phyloP scores from a whole-genome alignment of 192 early-diverging fungal genomes.

The Backusella tuberculispora region DNA sequence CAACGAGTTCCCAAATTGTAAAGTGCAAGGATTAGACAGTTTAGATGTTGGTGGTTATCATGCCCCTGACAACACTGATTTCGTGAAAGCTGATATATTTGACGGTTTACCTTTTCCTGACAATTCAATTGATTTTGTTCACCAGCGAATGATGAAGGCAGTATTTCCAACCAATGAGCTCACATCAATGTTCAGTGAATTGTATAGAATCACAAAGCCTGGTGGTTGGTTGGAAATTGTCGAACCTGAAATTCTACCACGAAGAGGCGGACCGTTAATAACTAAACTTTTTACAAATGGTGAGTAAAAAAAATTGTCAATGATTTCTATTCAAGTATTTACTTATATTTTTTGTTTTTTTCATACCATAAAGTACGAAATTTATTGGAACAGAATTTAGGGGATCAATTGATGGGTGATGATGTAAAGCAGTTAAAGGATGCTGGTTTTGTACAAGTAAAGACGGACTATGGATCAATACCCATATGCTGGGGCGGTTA shows the following conservation, averaged over 20 bases:
- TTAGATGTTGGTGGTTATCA: neutral
- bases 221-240: slow-evolving; percentile 28
- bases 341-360: neutral
- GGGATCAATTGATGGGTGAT: neutral
- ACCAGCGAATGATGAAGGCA: slow-evolving; percentile 29
- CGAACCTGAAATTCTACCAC: slow-evolving; percentile 21
- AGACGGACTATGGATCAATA: slow-evolving; percentile 29
- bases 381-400: neutral
- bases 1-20: slow-evolving; percentile 24
- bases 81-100: slow-evolving; percentile 6
- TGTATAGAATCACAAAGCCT: slow-evolving; percentile 21
- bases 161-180: neutral
- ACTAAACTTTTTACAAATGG: neutral
- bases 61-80: neutral
- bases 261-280: slow-evolving; percentile 12
- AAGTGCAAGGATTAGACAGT: slow-evolving; percentile 26
- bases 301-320: neutral
- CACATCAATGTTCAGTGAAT: neutral
- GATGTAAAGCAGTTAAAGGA: neutral
- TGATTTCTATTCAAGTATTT: neutral
- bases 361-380: neutral
- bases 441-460: slow-evolving; percentile 12
- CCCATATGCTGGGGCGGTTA: slow-evolving; percentile 37
- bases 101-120: neutral
- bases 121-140: slow-evolving; percentile 26